These are phyloP conservation scores for Schoenoplectus tabernaemontani DNA, from an alignment of 202 grass and related monocot genomes.

Conservation along the genomic window DNA sequence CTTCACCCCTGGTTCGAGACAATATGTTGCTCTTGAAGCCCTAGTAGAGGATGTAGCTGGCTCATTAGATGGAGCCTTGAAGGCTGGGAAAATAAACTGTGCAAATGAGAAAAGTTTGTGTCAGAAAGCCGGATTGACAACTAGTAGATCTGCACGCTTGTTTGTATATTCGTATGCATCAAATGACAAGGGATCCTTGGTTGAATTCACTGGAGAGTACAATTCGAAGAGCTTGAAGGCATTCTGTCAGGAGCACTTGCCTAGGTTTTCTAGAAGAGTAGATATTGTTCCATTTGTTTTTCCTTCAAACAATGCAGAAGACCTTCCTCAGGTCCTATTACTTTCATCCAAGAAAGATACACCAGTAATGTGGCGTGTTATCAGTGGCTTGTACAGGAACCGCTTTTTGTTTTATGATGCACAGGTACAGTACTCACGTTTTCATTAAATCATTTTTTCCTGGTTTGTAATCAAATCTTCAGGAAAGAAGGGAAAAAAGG, in stretches of 20 bases:
- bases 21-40: slow-evolving; percentile 47
- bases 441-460: not conserved
- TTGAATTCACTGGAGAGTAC: slow-evolving; percentile 71
- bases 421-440: slow-evolving; percentile 40
- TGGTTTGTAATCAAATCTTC: not conserved
- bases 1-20: slow-evolving; percentile 47
- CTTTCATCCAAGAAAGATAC: slow-evolving; percentile 85
- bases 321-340: slow-evolving; percentile 70
- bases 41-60: slow-evolving; percentile 49
- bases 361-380: slow-evolving; percentile 72
- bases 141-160: slow-evolving; percentile 50
- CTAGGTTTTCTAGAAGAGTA: slow-evolving; percentile 78
- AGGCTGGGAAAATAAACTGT: slow-evolving; percentile 85
- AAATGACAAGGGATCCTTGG: slow-evolving; percentile 59
- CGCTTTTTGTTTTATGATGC: slow-evolving; percentile 70
- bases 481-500: not conserved
- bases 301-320: slow-evolving; percentile 33
- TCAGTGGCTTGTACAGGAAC: slow-evolving; percentile 72
- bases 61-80: slow-evolving; percentile 68
- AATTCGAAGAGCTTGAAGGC: slow-evolving; percentile 71
- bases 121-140: slow-evolving; percentile 44
- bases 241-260: slow-evolving; percentile 84
- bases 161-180: slow-evolving; percentile 75
- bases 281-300: slow-evolving; percentile 51
- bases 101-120: slow-evolving; percentile 58